These are phyloP conservation scores for Paecilomyces formosus DNA, from an alignment of 2,329 filamentous ascomycete genomes.

Conservation along the genomic window DNA sequence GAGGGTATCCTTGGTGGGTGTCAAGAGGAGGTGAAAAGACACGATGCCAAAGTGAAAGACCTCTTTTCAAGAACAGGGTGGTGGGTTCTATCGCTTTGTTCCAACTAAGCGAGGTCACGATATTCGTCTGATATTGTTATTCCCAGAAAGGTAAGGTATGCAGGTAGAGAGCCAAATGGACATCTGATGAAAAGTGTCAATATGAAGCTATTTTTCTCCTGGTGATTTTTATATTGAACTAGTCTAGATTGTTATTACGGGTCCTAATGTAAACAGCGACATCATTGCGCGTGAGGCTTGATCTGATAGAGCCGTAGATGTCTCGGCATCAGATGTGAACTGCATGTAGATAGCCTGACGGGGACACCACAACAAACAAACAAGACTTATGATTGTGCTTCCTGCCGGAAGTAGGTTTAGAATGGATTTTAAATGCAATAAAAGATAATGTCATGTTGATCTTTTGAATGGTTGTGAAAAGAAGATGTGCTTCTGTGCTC, in stretches of 20 bases:
- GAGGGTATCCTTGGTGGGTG: not conserved
- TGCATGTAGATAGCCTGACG: not conserved
- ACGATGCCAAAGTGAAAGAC: not conserved
- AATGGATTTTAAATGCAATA: not conserved
- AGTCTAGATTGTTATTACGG: not conserved
- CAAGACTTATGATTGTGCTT: no score
- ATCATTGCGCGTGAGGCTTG: not conserved
- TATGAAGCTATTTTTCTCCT: not conserved
- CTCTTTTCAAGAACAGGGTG: not conserved
- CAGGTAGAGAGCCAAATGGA: no score
- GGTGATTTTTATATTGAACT: not conserved
- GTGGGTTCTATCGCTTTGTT: not conserved
- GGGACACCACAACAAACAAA: not conserved
- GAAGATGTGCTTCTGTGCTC: no score
- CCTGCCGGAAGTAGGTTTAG: not conserved
- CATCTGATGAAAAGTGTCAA: not conserved
- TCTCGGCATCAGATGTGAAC: not conserved
- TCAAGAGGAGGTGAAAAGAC: not conserved
- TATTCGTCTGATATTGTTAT: not conserved
- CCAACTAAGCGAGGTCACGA: not conserved
- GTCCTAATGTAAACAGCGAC: not conserved
- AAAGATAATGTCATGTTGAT: not conserved
- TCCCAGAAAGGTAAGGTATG: no score
- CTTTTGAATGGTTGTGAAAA: not conserved
- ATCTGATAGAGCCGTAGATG: not conserved